Evolutionary conservation across 768 basidiomycete species (phyloP).

Genomic region (Coprinopsis strossmayeri): DNA sequence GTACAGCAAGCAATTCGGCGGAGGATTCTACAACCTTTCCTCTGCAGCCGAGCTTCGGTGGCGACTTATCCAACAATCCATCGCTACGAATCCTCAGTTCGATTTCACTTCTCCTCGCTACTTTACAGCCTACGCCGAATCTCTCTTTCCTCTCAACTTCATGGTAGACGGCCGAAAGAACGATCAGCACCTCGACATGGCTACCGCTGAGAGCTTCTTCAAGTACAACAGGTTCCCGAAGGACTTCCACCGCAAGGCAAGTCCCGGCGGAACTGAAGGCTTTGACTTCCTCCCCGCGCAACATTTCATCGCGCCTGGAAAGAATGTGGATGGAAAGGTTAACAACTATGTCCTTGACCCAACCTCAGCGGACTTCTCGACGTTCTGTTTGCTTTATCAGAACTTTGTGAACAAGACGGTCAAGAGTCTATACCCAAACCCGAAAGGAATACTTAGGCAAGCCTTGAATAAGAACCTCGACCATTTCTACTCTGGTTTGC

Average conservation of each 20-base stretch:
- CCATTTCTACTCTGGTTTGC: slow-evolving; percentile 7
- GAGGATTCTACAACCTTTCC: slow-evolving; percentile 17
- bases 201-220: slow-evolving; percentile 16
- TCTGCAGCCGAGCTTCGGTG: slow-evolving; percentile 14
- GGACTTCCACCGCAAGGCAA: slow-evolving; percentile 12
- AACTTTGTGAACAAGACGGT: slow-evolving; percentile 14
- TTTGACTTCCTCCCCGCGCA: not conserved
- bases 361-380: slow-evolving; percentile 9
- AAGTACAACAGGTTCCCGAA: slow-evolving; percentile 14
- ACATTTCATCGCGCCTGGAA: slow-evolving; percentile 14
- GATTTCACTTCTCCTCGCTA: slow-evolving; percentile 15
- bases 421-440: slow-evolving; percentile 15
- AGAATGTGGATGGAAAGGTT: slow-evolving; percentile 9
- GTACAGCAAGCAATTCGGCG: slow-evolving; percentile 16
- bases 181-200: slow-evolving; percentile 8
- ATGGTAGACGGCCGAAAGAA: slow-evolving; percentile 16
- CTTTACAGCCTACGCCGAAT: slow-evolving; percentile 17
- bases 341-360: slow-evolving; percentile 14
- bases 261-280: slow-evolving; percentile 5
- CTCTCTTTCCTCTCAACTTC: slow-evolving; percentile 15
- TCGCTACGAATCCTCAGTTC: slow-evolving; percentile 16
- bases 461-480: slow-evolving; percentile 12
- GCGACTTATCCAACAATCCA: slow-evolving; percentile 16
- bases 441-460: slow-evolving; percentile 10
- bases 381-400: slow-evolving; percentile 13